phyloP scores from a whole-genome alignment of 257 asterid species.

The Nicotiana benthamiana region DNA sequence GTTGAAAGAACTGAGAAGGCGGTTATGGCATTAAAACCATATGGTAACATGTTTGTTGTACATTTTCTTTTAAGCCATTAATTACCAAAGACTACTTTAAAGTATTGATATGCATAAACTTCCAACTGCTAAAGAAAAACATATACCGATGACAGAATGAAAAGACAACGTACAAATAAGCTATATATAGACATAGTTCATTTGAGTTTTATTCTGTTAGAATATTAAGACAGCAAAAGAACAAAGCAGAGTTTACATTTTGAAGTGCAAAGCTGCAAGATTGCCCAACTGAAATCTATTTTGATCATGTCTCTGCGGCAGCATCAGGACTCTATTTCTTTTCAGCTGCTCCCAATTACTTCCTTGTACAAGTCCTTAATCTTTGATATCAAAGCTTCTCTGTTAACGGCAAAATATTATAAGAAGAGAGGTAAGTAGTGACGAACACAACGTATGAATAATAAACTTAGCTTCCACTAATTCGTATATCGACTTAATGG shows the following conservation, averaged over 20 bases:
- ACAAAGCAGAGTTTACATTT: conserved; percentile 7
- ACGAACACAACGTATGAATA: not conserved
- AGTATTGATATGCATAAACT: not conserved
- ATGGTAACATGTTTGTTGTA: not conserved
- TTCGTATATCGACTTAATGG: not conserved
- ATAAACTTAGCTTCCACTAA: not conserved
- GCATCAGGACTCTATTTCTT: not conserved
- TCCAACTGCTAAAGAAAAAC: conserved; percentile 1
- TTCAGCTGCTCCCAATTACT: conserved; percentile 56
- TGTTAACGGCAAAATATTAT: conserved; percentile 23
- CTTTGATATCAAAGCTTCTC: conserved; percentile 68
- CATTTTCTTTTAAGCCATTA: not conserved
- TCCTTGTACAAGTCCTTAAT: conserved; percentile 49
- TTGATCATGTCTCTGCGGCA: conserved; percentile 2
- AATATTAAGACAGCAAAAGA: not conserved
- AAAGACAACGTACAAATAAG: conserved; percentile 1
- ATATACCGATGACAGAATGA: not conserved
- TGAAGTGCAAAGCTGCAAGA: not conserved
- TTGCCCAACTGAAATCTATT: conserved; percentile 6
- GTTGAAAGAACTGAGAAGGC: not conserved
- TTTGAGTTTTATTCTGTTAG: conserved; percentile 6
- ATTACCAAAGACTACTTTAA: not conserved
- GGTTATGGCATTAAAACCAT: not conserved
- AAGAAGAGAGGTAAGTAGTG: not conserved
- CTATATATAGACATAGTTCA: not conserved